A percentile compares a stretch with the other conserved stretches of the same genome.
Conservation (phyloP, 805 yeast species). For the Metschnikowia bowlesiae region DNA sequence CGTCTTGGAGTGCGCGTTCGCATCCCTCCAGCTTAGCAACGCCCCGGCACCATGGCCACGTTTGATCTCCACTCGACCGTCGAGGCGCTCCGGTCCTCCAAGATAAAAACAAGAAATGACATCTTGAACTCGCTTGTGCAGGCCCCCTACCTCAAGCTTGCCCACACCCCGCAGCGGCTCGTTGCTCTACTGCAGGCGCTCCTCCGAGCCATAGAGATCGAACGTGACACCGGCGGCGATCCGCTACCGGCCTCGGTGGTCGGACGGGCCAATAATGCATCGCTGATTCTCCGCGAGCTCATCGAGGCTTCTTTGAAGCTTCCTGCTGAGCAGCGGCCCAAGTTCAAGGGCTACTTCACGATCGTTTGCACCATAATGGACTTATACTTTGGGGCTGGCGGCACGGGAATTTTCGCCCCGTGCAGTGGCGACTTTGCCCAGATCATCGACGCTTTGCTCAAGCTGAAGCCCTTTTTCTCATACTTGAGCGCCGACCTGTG, state of each 20-base stretch:
- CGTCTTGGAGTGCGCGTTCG: slow-evolving; percentile 1
- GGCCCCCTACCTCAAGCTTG: slow-evolving; percentile 13
- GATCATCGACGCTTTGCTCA: slow-evolving; percentile 19
- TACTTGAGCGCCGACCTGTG: slow-evolving; percentile 29
- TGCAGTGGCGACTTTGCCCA: slow-evolving; percentile 24
- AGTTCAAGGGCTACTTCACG: slow-evolving; percentile 21
- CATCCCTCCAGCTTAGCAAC: neutral
- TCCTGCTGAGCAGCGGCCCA: slow-evolving; percentile 14
- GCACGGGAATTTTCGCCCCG: slow-evolving; percentile 16
- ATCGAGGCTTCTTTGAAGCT: slow-evolving; percentile 14
- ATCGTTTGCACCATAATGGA: slow-evolving; percentile 17
- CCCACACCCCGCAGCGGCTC: slow-evolving; percentile 21
- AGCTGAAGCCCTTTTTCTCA: slow-evolving; percentile 25
- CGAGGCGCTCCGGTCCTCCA: slow-evolving; percentile 12
- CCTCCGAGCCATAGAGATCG: slow-evolving; percentile 30
- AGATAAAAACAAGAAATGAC: slow-evolving; percentile 14
- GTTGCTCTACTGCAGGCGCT: slow-evolving; percentile 21
- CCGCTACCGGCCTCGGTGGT: slow-evolving; percentile 24
- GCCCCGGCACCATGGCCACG: slow-evolving; percentile 10
- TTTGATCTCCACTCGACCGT: slow-evolving; percentile 13
- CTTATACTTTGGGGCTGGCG: slow-evolving; percentile 14
- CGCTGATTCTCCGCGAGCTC: slow-evolving; percentile 27
- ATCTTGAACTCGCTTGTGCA: slow-evolving; percentile 11
- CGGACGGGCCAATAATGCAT: slow-evolving; percentile 27
- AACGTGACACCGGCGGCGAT: slow-evolving; percentile 27